These are phyloP conservation scores for Irpex sp. DNA, from an alignment of 1,284 basidiomycete genomes.

Conservation along the genomic window DNA sequence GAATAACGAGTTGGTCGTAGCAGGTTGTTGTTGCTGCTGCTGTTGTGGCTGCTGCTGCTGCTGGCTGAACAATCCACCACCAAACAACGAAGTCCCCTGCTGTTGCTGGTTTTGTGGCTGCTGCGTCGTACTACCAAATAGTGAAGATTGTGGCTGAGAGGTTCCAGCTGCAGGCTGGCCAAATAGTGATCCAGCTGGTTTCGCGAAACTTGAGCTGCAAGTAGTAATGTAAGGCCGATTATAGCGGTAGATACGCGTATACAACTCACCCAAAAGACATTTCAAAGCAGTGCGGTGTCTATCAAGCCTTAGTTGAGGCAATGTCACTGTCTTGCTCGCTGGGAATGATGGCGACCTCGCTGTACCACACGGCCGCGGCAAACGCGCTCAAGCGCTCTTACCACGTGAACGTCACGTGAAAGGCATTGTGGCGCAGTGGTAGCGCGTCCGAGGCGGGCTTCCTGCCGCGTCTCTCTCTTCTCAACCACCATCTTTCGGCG, in stretches of 20 bases:
- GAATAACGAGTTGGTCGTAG: constrained; percentile 20
- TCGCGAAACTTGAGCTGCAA: neutral
- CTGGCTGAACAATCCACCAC: constrained; percentile 21
- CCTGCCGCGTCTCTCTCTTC: neutral
- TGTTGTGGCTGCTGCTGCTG: constrained; percentile 21
- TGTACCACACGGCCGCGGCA: neutral
- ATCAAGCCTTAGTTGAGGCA: neutral
- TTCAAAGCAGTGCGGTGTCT: neutral
- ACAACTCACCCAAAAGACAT: neutral
- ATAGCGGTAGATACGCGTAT: neutral
- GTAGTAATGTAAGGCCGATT: neutral
- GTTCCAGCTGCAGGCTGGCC: neutral
- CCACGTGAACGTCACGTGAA: neutral
- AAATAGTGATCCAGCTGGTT: neutral
- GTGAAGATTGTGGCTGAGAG: constrained; percentile 11
- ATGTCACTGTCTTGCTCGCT: neutral
- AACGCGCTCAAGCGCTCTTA: neutral
- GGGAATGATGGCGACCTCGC: neutral
- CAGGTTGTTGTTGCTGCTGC: constrained; percentile 22
- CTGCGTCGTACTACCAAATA: constrained; percentile 1
- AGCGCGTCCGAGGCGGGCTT: too few species aligned
- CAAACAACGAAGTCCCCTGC: constrained; percentile 17
- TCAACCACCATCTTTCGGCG: neutral
- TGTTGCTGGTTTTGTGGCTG: constrained; percentile 15
- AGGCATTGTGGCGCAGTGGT: neutral